Conservation (phyloP, 225 moss, liverwort and hornwort species). For the Sphagnum tenellum region DNA sequence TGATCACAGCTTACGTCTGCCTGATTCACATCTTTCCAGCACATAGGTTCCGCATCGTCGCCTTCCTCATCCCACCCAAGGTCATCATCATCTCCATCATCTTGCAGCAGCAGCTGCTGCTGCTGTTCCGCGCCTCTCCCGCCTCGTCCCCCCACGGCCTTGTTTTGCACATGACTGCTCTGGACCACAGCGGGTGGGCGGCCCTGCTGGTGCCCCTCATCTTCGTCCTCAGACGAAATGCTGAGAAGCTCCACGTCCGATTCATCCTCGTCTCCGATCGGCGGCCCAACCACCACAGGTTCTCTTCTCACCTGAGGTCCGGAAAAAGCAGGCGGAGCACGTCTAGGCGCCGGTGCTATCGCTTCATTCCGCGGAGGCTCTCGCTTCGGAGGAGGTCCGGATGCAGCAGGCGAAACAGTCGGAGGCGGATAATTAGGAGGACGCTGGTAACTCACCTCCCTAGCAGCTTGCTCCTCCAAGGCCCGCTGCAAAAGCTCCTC, state of each 20-base stretch:
- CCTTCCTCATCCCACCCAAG: slow-evolving; percentile 63
- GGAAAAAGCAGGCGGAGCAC: slow-evolving; percentile 8
- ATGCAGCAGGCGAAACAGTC: slow-evolving; percentile 23
- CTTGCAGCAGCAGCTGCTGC: too few species aligned
- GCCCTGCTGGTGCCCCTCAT: slow-evolving; percentile 36
- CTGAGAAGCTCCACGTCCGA: slow-evolving; percentile 93
- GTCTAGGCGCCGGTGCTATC: slow-evolving; percentile 20
- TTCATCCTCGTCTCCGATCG: slow-evolving; percentile 85
- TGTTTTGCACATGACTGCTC: slow-evolving; percentile 1
- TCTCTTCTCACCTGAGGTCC: slow-evolving; percentile 36
- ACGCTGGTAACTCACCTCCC: slow-evolving; percentile 62
- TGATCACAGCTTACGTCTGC: slow-evolving; percentile 36
- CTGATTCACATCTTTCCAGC: slow-evolving; percentile 76
- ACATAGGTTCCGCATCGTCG: slow-evolving; percentile 65
- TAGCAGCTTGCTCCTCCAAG: slow-evolving; percentile 83
- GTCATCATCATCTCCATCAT: slow-evolving; percentile 52
- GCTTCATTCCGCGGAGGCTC: slow-evolving; percentile 33
- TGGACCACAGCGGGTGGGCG: slow-evolving; percentile 5
- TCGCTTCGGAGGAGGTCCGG: slow-evolving; percentile 37
- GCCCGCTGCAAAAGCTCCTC: slow-evolving; percentile 96
- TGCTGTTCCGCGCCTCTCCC: neutral
- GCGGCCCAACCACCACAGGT: slow-evolving; percentile 9
- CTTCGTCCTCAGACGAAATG: slow-evolving; percentile 95
- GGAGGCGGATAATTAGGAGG: slow-evolving; percentile 40
- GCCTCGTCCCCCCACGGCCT: neutral